Evolutionary conservation across 148 eudicot genomes (phyloP).

Genomic region (Diospyros lotus): DNA sequence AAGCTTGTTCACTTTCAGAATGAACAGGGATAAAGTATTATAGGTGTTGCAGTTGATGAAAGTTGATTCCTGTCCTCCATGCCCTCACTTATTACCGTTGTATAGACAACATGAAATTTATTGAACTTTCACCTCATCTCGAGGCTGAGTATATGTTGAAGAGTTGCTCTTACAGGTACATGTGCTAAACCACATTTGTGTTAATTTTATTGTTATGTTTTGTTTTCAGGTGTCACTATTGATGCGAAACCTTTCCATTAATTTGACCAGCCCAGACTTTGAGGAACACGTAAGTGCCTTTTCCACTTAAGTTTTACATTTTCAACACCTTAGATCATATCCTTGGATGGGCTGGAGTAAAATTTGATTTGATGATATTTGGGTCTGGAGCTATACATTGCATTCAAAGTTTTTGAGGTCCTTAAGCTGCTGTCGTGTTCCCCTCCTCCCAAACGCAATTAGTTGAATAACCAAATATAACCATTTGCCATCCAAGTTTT

Average conservation of each 20-base stretch:
- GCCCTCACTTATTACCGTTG: neutral
- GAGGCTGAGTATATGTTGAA: neutral
- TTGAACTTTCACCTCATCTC: neutral
- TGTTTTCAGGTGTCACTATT: conserved; percentile 64
- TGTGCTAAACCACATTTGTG: neutral
- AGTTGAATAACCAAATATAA: neutral
- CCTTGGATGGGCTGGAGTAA: neutral
- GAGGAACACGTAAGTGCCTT: conserved; percentile 84
- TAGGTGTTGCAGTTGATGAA: neutral
- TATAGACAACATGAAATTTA: neutral
- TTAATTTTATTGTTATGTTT: neutral
- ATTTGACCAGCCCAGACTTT: conserved; percentile 87
- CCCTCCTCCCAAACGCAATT: neutral
- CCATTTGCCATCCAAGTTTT: neutral
- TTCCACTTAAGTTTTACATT: conserved; percentile 1
- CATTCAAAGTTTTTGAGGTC: neutral
- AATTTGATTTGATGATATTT: neutral
- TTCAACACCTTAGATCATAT: neutral
- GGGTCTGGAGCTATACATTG: neutral
- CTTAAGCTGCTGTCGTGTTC: neutral
- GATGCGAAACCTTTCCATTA: conserved; percentile 92
- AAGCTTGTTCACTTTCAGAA: neutral
- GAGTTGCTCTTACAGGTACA: neutral
- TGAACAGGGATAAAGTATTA: neutral
- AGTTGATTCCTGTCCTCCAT: neutral